Percentiles rank a stretch among this genome's conserved stretches.
These are phyloP conservation scores for Phytophthora ramorum DNA, from an alignment of 352 stramenopile genomes.

Conservation along the genomic window DNA sequence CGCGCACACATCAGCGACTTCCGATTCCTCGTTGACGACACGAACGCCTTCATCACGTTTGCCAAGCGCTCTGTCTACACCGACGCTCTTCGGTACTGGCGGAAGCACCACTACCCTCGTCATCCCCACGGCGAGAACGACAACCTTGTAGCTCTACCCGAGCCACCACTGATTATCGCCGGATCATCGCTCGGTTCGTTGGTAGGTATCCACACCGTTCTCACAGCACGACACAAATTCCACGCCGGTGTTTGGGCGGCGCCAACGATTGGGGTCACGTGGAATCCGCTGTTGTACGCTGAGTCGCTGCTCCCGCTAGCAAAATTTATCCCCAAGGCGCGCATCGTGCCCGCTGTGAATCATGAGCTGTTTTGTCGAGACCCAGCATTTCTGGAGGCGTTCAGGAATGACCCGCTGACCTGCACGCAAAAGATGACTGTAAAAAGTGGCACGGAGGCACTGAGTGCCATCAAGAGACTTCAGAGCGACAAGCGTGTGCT, in stretches of 20 bases:
- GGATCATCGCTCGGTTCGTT: constrained; percentile 67
- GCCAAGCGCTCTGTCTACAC: constrained; percentile 46
- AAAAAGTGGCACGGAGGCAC: constrained; percentile 35
- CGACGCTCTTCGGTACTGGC: constrained; percentile 33
- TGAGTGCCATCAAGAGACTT: constrained; percentile 41
- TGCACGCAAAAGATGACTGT: constrained; percentile 50
- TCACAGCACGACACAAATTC: constrained; percentile 56
- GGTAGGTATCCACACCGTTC: constrained; percentile 61
- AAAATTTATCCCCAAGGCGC: constrained; percentile 40
- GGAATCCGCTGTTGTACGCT: constrained; percentile 46
- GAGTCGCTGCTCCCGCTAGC: constrained; percentile 50
- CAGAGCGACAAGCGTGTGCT: constrained; percentile 32
- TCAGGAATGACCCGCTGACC: constrained; percentile 63
- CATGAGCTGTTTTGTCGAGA: constrained; percentile 45
- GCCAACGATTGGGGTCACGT: constrained; percentile 57
- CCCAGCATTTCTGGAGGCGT: constrained; percentile 51
- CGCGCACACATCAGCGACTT: constrained; percentile 51
- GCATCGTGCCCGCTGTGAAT: constrained; percentile 62
- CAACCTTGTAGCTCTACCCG: constrained; percentile 23
- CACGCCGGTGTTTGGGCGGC: constrained; percentile 54
- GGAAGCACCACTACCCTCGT: constrained; percentile 28
- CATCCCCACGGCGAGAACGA: constrained; percentile 15
- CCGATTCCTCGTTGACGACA: constrained; percentile 57
- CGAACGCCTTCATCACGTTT: constrained; percentile 52
- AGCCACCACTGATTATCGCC: constrained; percentile 56